These are phyloP conservation scores for Fusarium agapanthi DNA, from an alignment of 2,329 filamentous ascomycete genomes.

Conservation along the genomic window DNA sequence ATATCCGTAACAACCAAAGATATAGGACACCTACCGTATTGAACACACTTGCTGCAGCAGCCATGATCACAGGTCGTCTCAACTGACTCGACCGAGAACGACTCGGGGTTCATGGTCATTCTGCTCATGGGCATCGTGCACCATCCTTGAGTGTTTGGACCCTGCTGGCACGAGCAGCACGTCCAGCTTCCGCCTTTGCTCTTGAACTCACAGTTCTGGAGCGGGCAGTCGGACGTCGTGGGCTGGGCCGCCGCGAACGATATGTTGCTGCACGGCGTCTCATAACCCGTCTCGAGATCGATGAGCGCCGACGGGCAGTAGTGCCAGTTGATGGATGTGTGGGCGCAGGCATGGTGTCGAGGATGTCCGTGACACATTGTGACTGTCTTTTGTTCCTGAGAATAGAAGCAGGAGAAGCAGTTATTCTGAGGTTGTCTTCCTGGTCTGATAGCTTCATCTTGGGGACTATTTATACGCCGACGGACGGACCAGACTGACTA, in stretches of 20 bases:
- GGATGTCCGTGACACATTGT: slow-evolving; percentile 65
- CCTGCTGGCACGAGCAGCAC: slow-evolving; percentile 62
- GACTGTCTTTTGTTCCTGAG: slow-evolving; percentile 18
- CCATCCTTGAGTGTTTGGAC: slow-evolving; percentile 63
- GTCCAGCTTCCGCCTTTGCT: slow-evolving; percentile 60
- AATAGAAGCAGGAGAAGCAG: background rate
- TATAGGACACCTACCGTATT: slow-evolving; percentile 46
- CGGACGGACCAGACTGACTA: slow-evolving; percentile 1
- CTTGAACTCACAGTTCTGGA: slow-evolving; percentile 62
- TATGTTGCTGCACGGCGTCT: slow-evolving; percentile 59
- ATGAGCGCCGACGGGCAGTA: slow-evolving; percentile 59
- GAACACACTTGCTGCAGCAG: slow-evolving; percentile 60
- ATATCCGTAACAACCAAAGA: background rate
- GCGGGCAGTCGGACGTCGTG: slow-evolving; percentile 55
- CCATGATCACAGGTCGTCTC: slow-evolving; percentile 60
- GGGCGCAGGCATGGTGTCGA: slow-evolving; percentile 60
- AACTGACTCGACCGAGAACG: slow-evolving; percentile 47
- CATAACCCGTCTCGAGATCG: slow-evolving; percentile 59
- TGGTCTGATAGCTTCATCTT: slow-evolving; percentile 4
- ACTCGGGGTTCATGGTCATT: slow-evolving; percentile 45
- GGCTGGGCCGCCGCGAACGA: slow-evolving; percentile 58
- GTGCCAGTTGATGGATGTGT: slow-evolving; percentile 65
- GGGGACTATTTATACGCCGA: slow-evolving; percentile 33
- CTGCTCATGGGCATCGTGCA: slow-evolving; percentile 53
- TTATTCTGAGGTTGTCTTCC: background rate